Evolutionary conservation across 83 land plant genomes (phyloP).

Genomic region (Picea abies): DNA sequence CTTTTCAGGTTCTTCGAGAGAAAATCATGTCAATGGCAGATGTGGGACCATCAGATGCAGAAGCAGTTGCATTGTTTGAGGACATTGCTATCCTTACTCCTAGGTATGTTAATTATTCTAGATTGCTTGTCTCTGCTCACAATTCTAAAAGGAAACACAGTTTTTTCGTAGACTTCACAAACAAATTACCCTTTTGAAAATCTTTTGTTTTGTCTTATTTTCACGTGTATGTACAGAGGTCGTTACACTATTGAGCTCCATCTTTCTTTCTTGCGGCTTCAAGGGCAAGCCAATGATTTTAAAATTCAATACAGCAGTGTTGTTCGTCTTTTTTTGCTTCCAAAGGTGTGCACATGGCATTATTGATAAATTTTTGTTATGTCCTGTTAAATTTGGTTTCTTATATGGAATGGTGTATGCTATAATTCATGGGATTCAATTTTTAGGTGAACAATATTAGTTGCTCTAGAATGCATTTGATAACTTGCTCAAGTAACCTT

Average conservation of each 20-base stretch:
- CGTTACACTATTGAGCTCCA: conserved; percentile 86
- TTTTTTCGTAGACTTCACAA: no score
- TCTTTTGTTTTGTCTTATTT: neutral
- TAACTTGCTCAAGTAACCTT: neutral
- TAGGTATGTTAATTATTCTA: conserved; percentile 32
- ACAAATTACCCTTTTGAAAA: neutral
- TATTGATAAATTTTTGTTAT: neutral
- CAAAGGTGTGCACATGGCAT: conserved; percentile 48
- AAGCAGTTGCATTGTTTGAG: conserved; percentile 74
- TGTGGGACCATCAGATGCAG: conserved; percentile 64
- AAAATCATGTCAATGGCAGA: conserved; percentile 41
- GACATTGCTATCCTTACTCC: conserved; percentile 80
- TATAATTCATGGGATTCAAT: neutral
- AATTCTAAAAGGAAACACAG: no score
- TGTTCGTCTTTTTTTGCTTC: conserved; percentile 75
- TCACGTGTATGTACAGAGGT: conserved; percentile 47
- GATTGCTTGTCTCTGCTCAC: neutral
- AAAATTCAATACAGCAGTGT: conserved; percentile 87
- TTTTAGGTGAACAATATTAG: neutral
- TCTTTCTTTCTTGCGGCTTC: conserved; percentile 69
- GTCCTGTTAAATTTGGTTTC: conserved; percentile 4
- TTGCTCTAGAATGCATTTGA: neutral
- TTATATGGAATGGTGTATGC: neutral
- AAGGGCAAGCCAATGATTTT: conserved; percentile 85
- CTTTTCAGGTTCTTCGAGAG: conserved; percentile 42